Conservation (phyloP, 805 yeast genomes). For the Ogataea thermomethanolica region DNA sequence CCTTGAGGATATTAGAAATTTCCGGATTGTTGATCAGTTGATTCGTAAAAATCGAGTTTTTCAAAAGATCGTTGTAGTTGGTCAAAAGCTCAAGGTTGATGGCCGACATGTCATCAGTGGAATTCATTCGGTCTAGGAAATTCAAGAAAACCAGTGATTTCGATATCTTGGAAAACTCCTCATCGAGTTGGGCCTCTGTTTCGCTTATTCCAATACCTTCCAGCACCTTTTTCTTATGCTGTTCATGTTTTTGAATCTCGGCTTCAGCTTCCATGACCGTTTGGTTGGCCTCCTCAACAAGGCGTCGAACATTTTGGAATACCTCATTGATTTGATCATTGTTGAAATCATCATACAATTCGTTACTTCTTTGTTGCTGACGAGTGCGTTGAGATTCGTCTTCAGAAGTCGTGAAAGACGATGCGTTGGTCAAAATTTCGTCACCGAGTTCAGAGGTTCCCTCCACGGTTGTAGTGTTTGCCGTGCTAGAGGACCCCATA, state of each 20-base stretch:
- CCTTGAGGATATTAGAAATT: constrained; percentile 28
- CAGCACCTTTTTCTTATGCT: constrained; percentile 5
- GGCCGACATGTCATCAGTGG: constrained; percentile 20
- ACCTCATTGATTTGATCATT: constrained; percentile 25
- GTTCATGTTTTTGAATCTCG: constrained; percentile 24
- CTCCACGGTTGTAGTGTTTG: constrained; percentile 11
- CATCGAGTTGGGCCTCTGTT: constrained; percentile 17
- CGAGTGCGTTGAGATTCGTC: constrained; percentile 6
- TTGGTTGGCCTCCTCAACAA: constrained; percentile 27
- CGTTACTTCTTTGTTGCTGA: constrained; percentile 4
- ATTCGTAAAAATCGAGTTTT: constrained; percentile 24
- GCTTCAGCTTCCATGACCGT: constrained; percentile 28
- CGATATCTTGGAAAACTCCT: constrained; percentile 26
- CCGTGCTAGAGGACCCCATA: constrained; percentile 6
- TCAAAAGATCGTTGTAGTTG: constrained; percentile 24
- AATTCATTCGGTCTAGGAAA: constrained; percentile 28
- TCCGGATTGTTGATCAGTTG: constrained; percentile 28
- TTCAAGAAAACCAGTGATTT: constrained; percentile 27
- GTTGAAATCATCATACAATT: constrained; percentile 14
- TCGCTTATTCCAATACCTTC: constrained; percentile 5
- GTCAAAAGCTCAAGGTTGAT: constrained; percentile 22
- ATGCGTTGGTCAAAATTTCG: constrained; percentile 6
- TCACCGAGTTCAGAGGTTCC: constrained; percentile 15
- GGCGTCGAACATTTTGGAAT: constrained; percentile 26
- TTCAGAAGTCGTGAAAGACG: constrained; percentile 11